Evolutionary conservation across 2,329 filamentous ascomycete genomes (phyloP).

Genomic region (Tricladium varicosporioides): DNA sequence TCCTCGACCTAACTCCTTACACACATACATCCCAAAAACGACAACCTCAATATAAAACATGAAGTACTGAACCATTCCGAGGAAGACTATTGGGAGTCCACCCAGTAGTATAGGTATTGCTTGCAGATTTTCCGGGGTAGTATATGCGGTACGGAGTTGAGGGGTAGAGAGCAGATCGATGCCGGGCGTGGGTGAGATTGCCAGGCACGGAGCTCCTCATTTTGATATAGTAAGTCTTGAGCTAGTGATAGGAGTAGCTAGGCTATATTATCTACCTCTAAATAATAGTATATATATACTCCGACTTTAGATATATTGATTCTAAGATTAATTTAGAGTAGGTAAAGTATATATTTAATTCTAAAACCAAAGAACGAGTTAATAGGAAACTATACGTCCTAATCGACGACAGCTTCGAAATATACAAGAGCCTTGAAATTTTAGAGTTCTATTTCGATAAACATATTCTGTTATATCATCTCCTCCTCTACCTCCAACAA

Average conservation of each 20-base stretch:
- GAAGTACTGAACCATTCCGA: no score
- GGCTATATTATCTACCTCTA: not conserved
- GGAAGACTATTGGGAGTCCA: no score
- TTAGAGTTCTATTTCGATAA: constrained; percentile 21
- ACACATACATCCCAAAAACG: no score
- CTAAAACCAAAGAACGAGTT: not conserved
- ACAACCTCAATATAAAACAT: no score
- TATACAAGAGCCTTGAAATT: not conserved
- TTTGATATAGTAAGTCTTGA: no score
- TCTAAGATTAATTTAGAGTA: not conserved
- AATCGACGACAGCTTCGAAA: constrained; percentile 26
- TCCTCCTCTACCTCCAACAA: constrained; percentile 11
- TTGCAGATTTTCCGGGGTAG: no score
- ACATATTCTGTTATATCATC: constrained; percentile 34
- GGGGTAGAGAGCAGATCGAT: no score
- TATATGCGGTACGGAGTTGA: no score
- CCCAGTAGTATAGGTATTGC: no score
- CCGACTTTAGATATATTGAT: not conserved
- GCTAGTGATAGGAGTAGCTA: not conserved
- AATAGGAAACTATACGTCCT: constrained; percentile 28
- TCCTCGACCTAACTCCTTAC: no score
- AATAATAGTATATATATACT: not conserved
- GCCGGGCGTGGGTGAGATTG: no score
- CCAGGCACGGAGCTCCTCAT: no score
- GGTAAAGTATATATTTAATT: not conserved